Conservation (phyloP, 257 asterid species). For the Nicotiana obtusifolia region DNA sequence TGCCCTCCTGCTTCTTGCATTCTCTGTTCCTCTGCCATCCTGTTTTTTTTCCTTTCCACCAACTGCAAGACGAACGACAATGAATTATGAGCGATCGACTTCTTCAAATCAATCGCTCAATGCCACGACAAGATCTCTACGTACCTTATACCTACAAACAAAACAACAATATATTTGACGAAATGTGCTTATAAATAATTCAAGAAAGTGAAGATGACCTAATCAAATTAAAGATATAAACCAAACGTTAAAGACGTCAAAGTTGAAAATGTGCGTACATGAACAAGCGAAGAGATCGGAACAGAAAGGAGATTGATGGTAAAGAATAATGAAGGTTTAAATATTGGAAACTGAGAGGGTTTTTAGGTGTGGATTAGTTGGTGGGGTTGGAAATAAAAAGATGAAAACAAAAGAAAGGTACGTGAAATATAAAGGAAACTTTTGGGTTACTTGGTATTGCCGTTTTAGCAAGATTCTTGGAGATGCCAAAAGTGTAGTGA, state of each 20-base stretch:
- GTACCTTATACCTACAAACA: conserved; percentile 5
- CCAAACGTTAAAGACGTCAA: not conserved
- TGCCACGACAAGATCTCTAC: conserved; percentile 9
- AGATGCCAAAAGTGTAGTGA: not conserved
- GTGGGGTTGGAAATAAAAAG: not conserved
- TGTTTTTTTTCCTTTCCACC: not conserved
- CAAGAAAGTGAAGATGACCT: not conserved
- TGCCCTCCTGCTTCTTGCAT: conserved; percentile 44
- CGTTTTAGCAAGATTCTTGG: conserved; percentile 4
- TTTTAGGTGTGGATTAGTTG: not conserved
- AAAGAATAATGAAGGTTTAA: not conserved
- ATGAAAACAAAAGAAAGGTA: not conserved
- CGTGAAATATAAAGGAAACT: not conserved
- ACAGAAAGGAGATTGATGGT: conserved; percentile 8
- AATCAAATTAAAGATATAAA: conserved; percentile 1
- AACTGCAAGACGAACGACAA: not conserved
- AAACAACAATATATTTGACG: not conserved
- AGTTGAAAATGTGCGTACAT: conserved; percentile 5
- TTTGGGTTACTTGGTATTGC: conserved; percentile 11
- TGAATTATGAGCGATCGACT: conserved; percentile 28
- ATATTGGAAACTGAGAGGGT: not conserved
- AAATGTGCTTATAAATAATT: not conserved
- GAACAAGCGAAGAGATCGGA: not conserved
- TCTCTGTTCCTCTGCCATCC: conserved; percentile 54
- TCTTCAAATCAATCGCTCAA: conserved; percentile 35